Base-by-base conservation (phyloP, 176 grass and related monocot species). In the Saccharum spontaneum region DNA sequence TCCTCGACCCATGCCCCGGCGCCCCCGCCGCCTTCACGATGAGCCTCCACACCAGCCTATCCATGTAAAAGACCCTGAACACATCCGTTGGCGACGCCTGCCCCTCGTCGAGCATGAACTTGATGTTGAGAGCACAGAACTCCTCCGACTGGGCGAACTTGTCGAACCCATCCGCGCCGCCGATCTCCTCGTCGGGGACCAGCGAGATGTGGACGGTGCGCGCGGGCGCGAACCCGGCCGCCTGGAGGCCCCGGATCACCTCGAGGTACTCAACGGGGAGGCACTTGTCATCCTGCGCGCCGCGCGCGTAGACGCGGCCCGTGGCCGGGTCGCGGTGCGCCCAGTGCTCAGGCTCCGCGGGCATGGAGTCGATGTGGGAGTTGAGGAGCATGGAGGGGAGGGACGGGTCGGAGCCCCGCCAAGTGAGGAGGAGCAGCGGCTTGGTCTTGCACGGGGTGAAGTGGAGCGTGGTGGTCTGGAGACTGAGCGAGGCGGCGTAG, bases 241-340 rank as follows among this genome's bases (percentile, higher is more conserved):
- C 86, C 8, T 30, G 87, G 62, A 95, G 89, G 41, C 71, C 90
- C n/a, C 93, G 87, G 57, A 98, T 85, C 20, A 91, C 96, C 87
- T 98, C 96, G 23, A 98, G 83, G 89, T 98, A 95, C 86, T 95
- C 91, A 84, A 98, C 40, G 34, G 96, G 93, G 50, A 98, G 86
- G 89, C 84, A 98, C 88, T 98, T 98, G 79, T 98, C 96, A 49
- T 95, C 93, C 84, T 98, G 96, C 16, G 96, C 89, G 50, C 93
- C 93, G 37, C 96, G 92, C 3, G 89, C 91, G 86, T 89, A 98
- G 73, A 98, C 48, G 45, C 87, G 85, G 37, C 96, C 96, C 1
- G 83, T 90, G 75, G 76, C 36, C 4, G 85, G 5, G 77, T 98
- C 93, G 1, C 82, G 89, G 83, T 93, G 93, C 61, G 81, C 0